Base-by-base conservation (phyloP, 2,329 filamentous ascomycete species). In the Alternaria longipes region DNA sequence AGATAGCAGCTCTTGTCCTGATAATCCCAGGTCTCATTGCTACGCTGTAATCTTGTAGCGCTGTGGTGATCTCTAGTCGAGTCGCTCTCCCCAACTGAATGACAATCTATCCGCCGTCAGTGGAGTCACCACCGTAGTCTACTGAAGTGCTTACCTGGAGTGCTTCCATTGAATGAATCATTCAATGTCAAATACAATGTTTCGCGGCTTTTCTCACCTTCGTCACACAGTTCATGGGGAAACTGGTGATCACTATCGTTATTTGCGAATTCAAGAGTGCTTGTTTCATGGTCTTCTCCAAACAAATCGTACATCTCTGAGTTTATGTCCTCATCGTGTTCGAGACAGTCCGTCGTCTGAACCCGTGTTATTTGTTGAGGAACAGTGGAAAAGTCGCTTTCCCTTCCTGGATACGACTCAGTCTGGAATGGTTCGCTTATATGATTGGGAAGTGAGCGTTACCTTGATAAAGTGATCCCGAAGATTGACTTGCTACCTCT, bases 381-480 rank as follows among this genome's bases (percentile, higher is more conserved):
- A 12, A 42, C 12, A 11, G 42, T 5, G 1, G n/a, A 34, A 56
- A 49, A 34, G n/a, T 56, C 14, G 18, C 44, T 22, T 34, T 42
- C 18, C 18, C n/a, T 56, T 32, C 42, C 24, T 56, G 11, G 6
- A 34, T n/a, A 56, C n/a, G 12, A 56, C 2, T 41, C 4, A 56
- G 44, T 49, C 44, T 38, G 5, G 2, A 32, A 6, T 34, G 2
- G 34, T 18, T 56, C 8, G n/a, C 53, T 56, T 56, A 11, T 20
- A 41, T 30, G 3, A 42, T 18, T 56, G 5, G 9, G 4, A 2
- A 49, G 44, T 18, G 9, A 5, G 26, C 1, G 34, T 24, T 49
- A 56, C 54, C 26, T 56, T 56, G 4, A 24, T 47, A 4, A 22
- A 34, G 26, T 18, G 49, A 56, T 56, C n/a, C 24, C n/a, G 14